Conservation (phyloP, 108 stramenopile genomes). For the Epithemia pelagica region DNA sequence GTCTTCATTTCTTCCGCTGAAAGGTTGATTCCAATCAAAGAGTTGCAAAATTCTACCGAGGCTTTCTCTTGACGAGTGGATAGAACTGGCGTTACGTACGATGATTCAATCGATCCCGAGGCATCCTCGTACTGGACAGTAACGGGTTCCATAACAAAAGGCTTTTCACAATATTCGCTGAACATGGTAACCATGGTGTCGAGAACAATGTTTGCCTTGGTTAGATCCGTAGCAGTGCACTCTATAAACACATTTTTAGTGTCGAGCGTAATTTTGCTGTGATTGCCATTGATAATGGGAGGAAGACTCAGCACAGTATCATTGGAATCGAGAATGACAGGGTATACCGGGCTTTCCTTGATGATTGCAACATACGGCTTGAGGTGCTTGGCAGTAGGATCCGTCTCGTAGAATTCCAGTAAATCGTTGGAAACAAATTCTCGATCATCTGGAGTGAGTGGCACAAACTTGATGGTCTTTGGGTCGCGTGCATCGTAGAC, state of each 20-base stretch:
- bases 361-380: slow-evolving; percentile 97
- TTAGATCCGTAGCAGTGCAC: slow-evolving; percentile 97
- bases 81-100: slow-evolving; percentile 72
- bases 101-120: slow-evolving; percentile 37
- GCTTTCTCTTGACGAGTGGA: slow-evolving; percentile 64
- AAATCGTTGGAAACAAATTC: slow-evolving; percentile 56
- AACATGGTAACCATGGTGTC: slow-evolving; percentile 99
- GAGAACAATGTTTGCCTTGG: slow-evolving; percentile 99
- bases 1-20: slow-evolving; percentile 65
- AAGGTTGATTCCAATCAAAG: slow-evolving; percentile 83
- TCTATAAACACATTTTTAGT: slow-evolving; percentile 98
- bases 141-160: slow-evolving; percentile 91
- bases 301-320: slow-evolving; percentile 91
- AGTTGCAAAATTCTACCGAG: slow-evolving; percentile 80
- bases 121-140: slow-evolving; percentile 82
- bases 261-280: slow-evolving; percentile 84
- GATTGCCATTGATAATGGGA: slow-evolving; percentile 96
- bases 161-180: slow-evolving; percentile 84
- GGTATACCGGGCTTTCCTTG: slow-evolving; percentile 88
- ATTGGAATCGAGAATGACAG: slow-evolving; percentile 84
- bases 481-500: slow-evolving; percentile 85
- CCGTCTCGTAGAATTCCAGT: slow-evolving; percentile 84
- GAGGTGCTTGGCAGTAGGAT: slow-evolving; percentile 88
- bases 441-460: slow-evolving; percentile 78
- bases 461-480: slow-evolving; percentile 87